Base-by-base conservation (phyloP, 129 eudicot species). In the Cynara cardunculus region DNA sequence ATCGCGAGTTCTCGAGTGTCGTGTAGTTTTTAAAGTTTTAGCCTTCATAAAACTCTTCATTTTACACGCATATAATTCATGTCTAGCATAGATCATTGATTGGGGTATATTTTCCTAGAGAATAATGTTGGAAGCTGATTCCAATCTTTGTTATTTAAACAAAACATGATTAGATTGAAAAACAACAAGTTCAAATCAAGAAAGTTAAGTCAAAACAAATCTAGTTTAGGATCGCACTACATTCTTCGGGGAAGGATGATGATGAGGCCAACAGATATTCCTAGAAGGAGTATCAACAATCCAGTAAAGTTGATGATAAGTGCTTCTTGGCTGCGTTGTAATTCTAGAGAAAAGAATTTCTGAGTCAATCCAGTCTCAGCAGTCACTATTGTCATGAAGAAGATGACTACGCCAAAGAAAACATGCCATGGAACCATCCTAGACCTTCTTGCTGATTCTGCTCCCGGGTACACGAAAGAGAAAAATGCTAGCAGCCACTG, bases 401-500 rank as follows among this genome's bases (percentile, higher is more conserved):
- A 89, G 37, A 93, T 89, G 53, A 78, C 64, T 1, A 83, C 7
- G 69, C 96, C 94, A 3, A 88, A 69, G 37, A 89, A 85, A 14
- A 80, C 88, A 70, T 93, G 94, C 91, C 96, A 91, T 69, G 98
- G 90, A 9, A 78, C 85, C 32, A 90, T 27, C 61, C 70, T 85
- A 19, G 87, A 87, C 82, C 92, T 86, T 70, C 81, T 80, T 37
- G 80, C 26, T 31, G 86, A 39, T 26, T 84, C 76, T 10, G 92
- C 84, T 5, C 81, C 72, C 0, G 96, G 94, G 44, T 74, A 87
- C 76, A 66, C 82, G 77, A 93, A 90, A 11, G 88, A 49, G 25
- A 89, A 82, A 81, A 93, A 89, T n/a, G 84, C 86, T 37, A 81
- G 78, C 0, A 90, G 22, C 96, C 96, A 90, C 92, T 93, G 89